A percentile compares a stretch with the other conserved stretches of the same genome.
phyloP scores from a whole-genome alignment of 148 eudicot species.

The Silene conica region DNA sequence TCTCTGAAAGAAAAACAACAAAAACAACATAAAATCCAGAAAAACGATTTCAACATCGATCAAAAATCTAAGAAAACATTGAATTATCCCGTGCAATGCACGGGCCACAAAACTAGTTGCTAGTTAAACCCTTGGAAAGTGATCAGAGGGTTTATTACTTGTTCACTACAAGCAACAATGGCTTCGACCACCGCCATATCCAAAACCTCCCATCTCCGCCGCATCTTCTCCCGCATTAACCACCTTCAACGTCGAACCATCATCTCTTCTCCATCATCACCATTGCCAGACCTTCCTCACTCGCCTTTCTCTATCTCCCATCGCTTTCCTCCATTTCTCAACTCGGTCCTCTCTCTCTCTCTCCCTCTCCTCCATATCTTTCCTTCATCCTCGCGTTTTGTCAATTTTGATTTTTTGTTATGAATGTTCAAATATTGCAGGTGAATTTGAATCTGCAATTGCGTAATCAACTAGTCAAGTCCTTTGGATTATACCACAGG shows the following conservation, averaged over 20 bases:
- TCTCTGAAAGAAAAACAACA: no score
- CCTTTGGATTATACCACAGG: conserved; percentile 23
- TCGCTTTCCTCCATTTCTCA: not conserved
- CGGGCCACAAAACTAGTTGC: no score
- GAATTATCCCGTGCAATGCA: no score
- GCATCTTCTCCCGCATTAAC: conserved; percentile 21
- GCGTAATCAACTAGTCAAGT: conserved; percentile 20
- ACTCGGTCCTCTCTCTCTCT: not conserved
- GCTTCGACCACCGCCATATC: conserved; percentile 23
- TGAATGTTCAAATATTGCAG: not conserved
- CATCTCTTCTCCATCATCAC: conserved; percentile 4
- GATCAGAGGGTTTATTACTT: conserved; percentile 10
- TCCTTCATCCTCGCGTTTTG: not conserved
- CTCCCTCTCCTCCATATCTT: not conserved
- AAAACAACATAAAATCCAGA: no score
- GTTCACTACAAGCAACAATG: not conserved
- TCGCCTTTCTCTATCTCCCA: not conserved
- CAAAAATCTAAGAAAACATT: no score
- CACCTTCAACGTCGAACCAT: conserved; percentile 25
- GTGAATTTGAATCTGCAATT: not conserved
- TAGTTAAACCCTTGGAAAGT: conserved; percentile 3
- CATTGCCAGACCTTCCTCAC: conserved; percentile 8
- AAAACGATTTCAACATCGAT: no score
- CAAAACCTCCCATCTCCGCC: conserved; percentile 22
- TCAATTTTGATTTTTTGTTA: not conserved